Conservation (phyloP, 139 green algal genomes). For the Chlamydomonas asymmetrica region DNA sequence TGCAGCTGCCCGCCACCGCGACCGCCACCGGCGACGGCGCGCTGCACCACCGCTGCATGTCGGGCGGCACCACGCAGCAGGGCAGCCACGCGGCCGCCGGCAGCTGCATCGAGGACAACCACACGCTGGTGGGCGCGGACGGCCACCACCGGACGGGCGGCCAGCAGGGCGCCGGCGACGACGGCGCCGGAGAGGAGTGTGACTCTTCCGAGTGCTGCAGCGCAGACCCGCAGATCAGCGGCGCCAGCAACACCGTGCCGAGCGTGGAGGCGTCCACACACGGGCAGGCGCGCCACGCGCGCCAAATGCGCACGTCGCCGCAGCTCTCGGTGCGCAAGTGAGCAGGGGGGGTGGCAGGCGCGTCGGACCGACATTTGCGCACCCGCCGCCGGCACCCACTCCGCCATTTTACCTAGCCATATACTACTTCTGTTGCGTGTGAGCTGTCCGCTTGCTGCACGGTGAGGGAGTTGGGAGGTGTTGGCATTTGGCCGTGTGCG, state of each 20-base stretch:
- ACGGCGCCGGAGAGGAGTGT: not conserved
- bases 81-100: not conserved
- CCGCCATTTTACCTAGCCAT: too few species aligned
- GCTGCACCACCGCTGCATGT: not conserved
- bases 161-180: not conserved
- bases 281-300: slow-evolving; percentile 1
- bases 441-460: not conserved
- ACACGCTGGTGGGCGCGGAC: slow-evolving; percentile 25
- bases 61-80: slow-evolving; percentile 22
- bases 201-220: slow-evolving; percentile 25
- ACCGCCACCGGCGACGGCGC: slow-evolving; percentile 4
- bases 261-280: slow-evolving; percentile 24
- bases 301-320: slow-evolving; percentile 13
- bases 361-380: not conserved
- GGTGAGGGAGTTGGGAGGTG: not conserved
- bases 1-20: too few species aligned
- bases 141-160: too few species aligned
- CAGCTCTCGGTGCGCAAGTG: slow-evolving; percentile 27
- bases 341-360: not conserved
- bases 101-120: slow-evolving; percentile 34
- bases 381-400: too few species aligned
- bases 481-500: not conserved
- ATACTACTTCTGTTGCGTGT: too few species aligned
- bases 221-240: slow-evolving; percentile 20
- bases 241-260: slow-evolving; percentile 23